Conservation (phyloP, 805 yeast species). For the Sungouiella blattae region DNA sequence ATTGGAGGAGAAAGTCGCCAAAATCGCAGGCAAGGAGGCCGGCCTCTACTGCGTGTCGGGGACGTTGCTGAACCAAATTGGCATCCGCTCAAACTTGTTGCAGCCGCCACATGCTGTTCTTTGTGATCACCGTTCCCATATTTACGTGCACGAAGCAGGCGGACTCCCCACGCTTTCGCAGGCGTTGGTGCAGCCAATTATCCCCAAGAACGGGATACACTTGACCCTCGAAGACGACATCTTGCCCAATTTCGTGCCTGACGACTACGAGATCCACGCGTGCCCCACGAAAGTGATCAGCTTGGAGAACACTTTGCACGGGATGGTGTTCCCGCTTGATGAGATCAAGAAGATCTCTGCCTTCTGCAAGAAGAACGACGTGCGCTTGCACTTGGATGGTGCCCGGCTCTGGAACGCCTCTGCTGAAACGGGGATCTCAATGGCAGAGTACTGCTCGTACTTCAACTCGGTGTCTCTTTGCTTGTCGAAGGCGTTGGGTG, state of each 20-base stretch:
- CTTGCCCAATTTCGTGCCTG: constrained; percentile 34
- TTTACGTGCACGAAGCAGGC: constrained; percentile 39
- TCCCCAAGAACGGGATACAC: constrained; percentile 32
- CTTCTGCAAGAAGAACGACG: constrained; percentile 31
- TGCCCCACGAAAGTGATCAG: constrained; percentile 44
- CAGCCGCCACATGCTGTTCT: constrained; percentile 42
- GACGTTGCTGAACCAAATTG: constrained; percentile 41
- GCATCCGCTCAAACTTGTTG: constrained; percentile 32
- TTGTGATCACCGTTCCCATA: constrained; percentile 38
- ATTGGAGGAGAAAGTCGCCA: constrained; percentile 33
- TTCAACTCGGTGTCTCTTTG: constrained; percentile 43
- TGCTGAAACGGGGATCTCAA: constrained; percentile 35
- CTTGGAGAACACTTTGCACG: constrained; percentile 43
- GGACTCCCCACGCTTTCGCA: constrained; percentile 42
- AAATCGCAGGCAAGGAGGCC: constrained; percentile 37
- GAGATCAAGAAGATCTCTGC: constrained; percentile 34
- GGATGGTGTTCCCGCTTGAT: constrained; percentile 38
- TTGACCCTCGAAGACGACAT: constrained; percentile 39
- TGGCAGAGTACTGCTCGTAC: constrained; percentile 36
- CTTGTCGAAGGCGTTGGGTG: constrained; percentile 41
- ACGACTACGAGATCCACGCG: constrained; percentile 43
- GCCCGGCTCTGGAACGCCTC: constrained; percentile 45
- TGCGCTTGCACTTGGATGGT: constrained; percentile 41
- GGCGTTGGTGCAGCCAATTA: constrained; percentile 38
- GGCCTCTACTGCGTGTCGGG: constrained; percentile 42